Evolutionary conservation across 257 asterid genomes (phyloP).

Genomic region (Solanum virginianum): DNA sequence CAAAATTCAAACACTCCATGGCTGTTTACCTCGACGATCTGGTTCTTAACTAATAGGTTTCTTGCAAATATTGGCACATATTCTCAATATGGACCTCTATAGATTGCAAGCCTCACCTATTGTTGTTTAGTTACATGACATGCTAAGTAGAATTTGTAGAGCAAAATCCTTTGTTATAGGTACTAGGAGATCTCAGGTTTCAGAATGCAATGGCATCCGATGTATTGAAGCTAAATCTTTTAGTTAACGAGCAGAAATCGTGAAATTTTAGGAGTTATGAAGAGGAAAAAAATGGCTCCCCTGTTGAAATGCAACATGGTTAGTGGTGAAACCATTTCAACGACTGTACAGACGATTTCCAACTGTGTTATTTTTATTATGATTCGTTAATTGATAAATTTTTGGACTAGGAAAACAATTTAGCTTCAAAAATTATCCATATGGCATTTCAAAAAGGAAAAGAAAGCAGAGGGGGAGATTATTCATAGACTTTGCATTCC

Average conservation of each 20-base stretch:
- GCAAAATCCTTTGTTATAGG: background rate
- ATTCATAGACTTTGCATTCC: constrained; percentile 80
- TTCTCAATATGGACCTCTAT: background rate
- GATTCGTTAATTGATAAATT: background rate
- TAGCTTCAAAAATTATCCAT: background rate
- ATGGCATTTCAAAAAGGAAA: background rate
- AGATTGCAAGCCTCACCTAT: background rate
- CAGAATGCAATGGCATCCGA: background rate
- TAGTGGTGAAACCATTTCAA: background rate
- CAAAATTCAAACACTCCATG: background rate
- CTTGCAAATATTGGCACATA: background rate
- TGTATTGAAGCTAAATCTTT: background rate
- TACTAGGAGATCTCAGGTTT: background rate
- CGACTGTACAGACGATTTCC: background rate
- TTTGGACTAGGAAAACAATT: background rate
- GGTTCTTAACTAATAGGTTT: background rate
- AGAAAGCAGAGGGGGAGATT: background rate
- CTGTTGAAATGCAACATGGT: background rate
- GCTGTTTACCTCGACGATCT: too few relatives aligned
- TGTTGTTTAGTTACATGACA: background rate
- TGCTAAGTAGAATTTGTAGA: background rate
- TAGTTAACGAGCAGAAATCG: background rate
- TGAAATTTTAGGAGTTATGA: background rate
- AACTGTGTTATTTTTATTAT: background rate
- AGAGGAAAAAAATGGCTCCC: too few relatives aligned